Evolutionary conservation across 2,329 filamentous ascomycete species (phyloP).

Genomic region (Huntiella abstrusa): DNA sequence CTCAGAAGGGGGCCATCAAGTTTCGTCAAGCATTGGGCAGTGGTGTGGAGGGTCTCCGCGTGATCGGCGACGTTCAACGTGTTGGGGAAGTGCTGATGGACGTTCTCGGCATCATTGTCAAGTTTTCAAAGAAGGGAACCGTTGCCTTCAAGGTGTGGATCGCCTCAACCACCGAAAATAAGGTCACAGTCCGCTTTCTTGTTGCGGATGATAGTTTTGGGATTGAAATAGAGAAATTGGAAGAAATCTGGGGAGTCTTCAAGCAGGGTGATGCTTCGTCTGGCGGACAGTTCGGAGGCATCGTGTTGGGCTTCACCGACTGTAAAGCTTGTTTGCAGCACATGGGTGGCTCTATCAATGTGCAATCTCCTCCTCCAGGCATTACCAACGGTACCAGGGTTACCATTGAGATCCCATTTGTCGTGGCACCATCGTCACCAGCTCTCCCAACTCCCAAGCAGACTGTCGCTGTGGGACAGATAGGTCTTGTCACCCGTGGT

Average conservation of each 20-base stretch:
- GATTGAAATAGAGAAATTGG: slow-evolving; percentile 58
- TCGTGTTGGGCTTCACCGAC: slow-evolving; percentile 60
- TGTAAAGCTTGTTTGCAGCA: slow-evolving; percentile 63
- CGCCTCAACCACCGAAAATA: slow-evolving; percentile 43
- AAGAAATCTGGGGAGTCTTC: slow-evolving; percentile 60
- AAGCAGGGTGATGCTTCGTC: slow-evolving; percentile 68
- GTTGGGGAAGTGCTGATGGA: slow-evolving; percentile 72
- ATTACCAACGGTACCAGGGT: slow-evolving; percentile 53
- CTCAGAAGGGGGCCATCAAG: slow-evolving; percentile 57
- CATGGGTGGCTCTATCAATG: slow-evolving; percentile 57
- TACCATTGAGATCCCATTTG: slow-evolving; percentile 57
- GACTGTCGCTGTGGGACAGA: not conserved
- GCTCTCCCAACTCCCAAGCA: too few species aligned
- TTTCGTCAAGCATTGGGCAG: slow-evolving; percentile 47
- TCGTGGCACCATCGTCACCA: not conserved
- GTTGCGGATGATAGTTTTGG: slow-evolving; percentile 67
- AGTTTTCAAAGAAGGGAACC: slow-evolving; percentile 50
- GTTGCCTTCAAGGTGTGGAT: slow-evolving; percentile 48
- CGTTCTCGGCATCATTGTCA: slow-evolving; percentile 56
- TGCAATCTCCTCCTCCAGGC: slow-evolving; percentile 37
- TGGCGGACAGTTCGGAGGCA: slow-evolving; percentile 59
- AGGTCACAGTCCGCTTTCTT: slow-evolving; percentile 48
- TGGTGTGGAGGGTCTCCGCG: slow-evolving; percentile 42
- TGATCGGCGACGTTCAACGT: slow-evolving; percentile 71
- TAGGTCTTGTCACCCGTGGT: not conserved